Base-by-base conservation (phyloP, 2,329 filamentous ascomycete species). In the Fonsecaea erecta region DNA sequence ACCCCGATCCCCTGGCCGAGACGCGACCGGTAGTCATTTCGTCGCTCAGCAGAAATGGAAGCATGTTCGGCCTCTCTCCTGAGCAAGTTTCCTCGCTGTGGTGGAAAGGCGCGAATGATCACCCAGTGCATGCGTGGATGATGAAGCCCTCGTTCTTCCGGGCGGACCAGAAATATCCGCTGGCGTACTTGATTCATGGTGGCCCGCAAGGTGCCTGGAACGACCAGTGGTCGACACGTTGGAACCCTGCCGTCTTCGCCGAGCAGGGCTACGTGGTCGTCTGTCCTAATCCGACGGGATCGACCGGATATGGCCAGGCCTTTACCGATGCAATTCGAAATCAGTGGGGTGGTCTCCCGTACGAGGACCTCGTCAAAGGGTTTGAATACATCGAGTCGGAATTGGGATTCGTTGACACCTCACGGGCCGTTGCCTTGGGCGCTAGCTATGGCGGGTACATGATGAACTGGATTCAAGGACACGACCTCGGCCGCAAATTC, bases 251-350 rank as follows among this genome's bases (percentile, higher is more conserved):
- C 1, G 76, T 85, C 2, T 88, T 85, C 76, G 86, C 85, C 3
- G 84, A 87, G 70, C 84, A 88, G 71, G 86, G 86, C 8, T 88
- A 87, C 65, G 77, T 87, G 9, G 82, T 87, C 1, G 77, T 88
- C n/a, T 77, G 81, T 5, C 86, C 86, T 2, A 87, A 88, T 68
- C 82, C 86, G 1, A 84, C 84, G 0, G 86, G 85, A 21, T 86
- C 84, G 62, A 81, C 79, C 1, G 84, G 85, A 0, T 88, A 85
- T 64, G 86, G 86, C 0, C 77, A 85, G 71, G 74, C 77, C 2
- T 81, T 85, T 62, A 84, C 82, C 1, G 84, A 84, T 65, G 77
- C 79, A 0, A 81, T 87, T 55, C 76, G 80, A 18, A 79, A 80
- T 21, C 76, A 78, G 61, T 87, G 84, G 84, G 85, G 83, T 30